Evolutionary conservation across 495 filamentous ascomycete species (phyloP), one percentile per base, ranked within the genome.

Genomic region (Hypoxylon rickii): DNA sequence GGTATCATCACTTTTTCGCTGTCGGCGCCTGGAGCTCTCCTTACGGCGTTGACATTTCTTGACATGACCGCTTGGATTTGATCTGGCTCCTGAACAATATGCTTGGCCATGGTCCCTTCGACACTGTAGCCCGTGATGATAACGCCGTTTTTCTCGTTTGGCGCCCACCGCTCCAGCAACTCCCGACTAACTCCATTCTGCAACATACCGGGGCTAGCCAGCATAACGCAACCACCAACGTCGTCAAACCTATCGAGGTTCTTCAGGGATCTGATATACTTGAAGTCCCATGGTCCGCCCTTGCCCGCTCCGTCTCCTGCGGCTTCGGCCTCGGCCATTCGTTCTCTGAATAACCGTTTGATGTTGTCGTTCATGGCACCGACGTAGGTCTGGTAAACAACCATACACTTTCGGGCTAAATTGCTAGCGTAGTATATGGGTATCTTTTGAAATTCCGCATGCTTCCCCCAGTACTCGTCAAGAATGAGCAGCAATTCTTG

Each of bases 321-420:
- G 2, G 84, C 84, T 71, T 94, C 91, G 32, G 89, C 89, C 70
- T 96, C 90, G 3, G 87, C 88, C 85, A 92, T 89, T 20, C 89
- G 82, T 65, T 93, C 87, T 15, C 88, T 79, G 74, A 95, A 96
- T 6, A 94, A 79, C 2, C 88, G 82, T 66, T 96, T 96, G 73
- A 98, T 97, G 63, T 96, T 97, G 68, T 96, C 93, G 68, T 98
- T 98, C 94, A 98, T 98, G 19, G 91, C 89, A 45, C 89, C 87
- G 52, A 96, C 88, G 65, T 97, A 97, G 1, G 94, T 98, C 70
- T 97, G 93, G 66, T 98, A 98, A 4, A 98, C 92, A 13, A 96
- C 83, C 94, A 98, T 98, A 68, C 94, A 98, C 70, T 96, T 94
- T 58, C 93, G 77, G 1, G 94, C 94, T 40, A 96, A 80, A 66